phyloP scores from a whole-genome alignment of 2,329 filamentous ascomycete species.

The Cercospora zeina region DNA sequence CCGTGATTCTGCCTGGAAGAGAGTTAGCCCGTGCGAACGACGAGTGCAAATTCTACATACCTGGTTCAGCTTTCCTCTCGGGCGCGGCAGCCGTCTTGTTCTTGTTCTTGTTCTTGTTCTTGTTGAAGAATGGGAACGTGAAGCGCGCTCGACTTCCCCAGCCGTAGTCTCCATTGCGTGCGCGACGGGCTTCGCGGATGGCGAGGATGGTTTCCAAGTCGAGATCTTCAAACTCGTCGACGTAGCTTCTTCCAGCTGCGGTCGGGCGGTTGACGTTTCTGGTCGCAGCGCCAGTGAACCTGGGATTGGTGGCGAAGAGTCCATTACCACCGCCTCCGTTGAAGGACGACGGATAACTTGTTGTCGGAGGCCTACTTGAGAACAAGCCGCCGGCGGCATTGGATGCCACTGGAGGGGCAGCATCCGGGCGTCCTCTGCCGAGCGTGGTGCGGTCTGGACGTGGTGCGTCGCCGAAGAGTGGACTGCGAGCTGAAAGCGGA shows the following conservation, averaged over 20 bases:
- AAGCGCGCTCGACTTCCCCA: neutral
- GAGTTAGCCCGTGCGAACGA: neutral
- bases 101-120: neutral
- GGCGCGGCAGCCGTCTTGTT: neutral
- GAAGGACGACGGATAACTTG: neutral
- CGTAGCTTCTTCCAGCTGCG: neutral
- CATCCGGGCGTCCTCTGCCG: neutral
- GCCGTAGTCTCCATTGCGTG: neutral
- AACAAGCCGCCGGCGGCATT: neutral
- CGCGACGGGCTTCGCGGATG: neutral
- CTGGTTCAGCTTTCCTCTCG: neutral
- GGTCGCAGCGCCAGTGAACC: neutral
- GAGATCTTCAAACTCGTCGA: neutral
- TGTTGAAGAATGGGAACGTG: neutral
- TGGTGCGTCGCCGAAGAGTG: neutral
- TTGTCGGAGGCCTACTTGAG: neutral
- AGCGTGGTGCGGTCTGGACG: neutral
- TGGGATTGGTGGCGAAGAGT: neutral
- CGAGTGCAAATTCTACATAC: neutral
- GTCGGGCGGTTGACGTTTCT: neutral
- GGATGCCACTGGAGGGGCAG: neutral
- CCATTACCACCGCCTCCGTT: neutral
- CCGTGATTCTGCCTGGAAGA: neutral
- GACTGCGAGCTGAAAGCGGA: slow-evolving; percentile 1
- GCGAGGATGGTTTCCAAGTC: neutral